Evolutionary conservation across 2,329 filamentous ascomycete species (phyloP).

Genomic region (Hymenoscyphus albidus): DNA sequence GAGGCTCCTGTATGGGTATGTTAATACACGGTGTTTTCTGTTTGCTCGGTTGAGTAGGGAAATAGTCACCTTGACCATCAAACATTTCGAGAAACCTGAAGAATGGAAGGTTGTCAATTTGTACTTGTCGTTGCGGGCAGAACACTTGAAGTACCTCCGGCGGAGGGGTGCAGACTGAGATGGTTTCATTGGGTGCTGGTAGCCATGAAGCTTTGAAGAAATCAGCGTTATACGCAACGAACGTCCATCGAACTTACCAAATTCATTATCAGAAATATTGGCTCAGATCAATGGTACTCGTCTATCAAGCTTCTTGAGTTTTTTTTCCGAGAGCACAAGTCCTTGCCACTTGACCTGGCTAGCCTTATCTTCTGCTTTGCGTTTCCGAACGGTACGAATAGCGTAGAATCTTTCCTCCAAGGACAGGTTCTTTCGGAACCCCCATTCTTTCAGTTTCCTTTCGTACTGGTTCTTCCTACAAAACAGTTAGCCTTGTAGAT

Average conservation of each 20-base stretch:
- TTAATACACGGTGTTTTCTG: neutral
- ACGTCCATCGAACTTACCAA: neutral
- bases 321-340: neutral
- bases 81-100: neutral
- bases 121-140: neutral
- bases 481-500: no score
- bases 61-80: neutral
- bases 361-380: neutral
- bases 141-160: neutral
- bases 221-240: neutral
- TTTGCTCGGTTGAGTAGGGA: neutral
- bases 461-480: neutral
- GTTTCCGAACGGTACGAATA: neutral
- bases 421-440: neutral
- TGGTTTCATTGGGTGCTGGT: neutral
- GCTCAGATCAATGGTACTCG: neutral
- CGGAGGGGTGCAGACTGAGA: neutral
- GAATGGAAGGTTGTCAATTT: conserved; percentile 1
- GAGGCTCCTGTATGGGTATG: neutral
- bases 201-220: neutral
- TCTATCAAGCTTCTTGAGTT: neutral
- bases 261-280: no score
- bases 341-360: neutral
- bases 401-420: neutral
- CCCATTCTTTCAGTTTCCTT: neutral